These are phyloP conservation scores for Diplogelasinospora grovesii DNA, from an alignment of 495 filamentous ascomycete genomes.

Conservation along the genomic window DNA sequence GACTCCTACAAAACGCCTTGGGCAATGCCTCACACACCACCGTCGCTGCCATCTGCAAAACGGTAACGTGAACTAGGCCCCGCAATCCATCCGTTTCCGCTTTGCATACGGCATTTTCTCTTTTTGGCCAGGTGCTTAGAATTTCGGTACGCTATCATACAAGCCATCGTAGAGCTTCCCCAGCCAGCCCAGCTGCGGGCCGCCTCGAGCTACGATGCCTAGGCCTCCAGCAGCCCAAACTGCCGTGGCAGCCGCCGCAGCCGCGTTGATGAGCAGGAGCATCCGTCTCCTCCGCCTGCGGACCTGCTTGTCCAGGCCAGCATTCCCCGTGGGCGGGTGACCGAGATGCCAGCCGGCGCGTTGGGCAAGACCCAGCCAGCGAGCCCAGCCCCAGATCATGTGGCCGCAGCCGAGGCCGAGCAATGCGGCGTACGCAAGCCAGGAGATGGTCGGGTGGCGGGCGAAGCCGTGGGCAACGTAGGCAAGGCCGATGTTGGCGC, in stretches of 20 bases:
- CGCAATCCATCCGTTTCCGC: too few relatives aligned
- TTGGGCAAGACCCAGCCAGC: conserved; percentile 57
- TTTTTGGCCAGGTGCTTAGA: too few relatives aligned
- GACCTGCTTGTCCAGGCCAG: conserved; percentile 24
- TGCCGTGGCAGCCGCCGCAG: conserved; percentile 48
- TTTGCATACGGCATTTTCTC: too few relatives aligned
- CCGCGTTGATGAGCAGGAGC: conserved; percentile 63
- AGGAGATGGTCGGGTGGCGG: conserved; percentile 55
- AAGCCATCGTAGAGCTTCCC: conserved; percentile 67
- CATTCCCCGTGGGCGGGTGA: conserved; percentile 22
- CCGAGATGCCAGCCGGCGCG: conserved; percentile 25
- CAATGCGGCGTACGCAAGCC: conserved; percentile 59
- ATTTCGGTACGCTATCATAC: conserved; percentile 32
- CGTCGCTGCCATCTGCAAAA: too few relatives aligned
- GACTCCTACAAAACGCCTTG: too few relatives aligned
- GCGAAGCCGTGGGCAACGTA: conserved; percentile 85
- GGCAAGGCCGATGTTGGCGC: conserved; percentile 68
- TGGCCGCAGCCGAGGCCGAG: conserved; percentile 67
- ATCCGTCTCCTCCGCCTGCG: conserved; percentile 49
- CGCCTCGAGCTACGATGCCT: conserved; percentile 69
- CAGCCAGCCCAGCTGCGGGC: conserved; percentile 66
- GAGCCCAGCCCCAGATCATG: conserved; percentile 74
- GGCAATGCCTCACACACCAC: too few relatives aligned
- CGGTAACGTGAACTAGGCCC: too few relatives aligned
- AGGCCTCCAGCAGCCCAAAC: conserved; percentile 78